Conservation (phyloP, 2,329 filamentous ascomycete genomes). For the Cercospora sp. region DNA sequence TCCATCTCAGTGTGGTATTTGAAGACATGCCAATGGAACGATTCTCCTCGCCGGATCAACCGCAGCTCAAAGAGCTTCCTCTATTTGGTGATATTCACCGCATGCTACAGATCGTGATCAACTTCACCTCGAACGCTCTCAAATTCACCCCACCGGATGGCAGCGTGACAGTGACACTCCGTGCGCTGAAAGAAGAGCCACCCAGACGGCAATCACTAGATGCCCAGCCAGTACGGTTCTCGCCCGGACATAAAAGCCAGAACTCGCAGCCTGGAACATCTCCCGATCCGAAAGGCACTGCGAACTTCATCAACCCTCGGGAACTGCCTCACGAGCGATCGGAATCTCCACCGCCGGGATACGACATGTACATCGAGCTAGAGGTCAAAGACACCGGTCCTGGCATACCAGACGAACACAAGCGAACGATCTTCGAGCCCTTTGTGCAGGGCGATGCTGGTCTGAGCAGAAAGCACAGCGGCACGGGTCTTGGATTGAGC, state of each 20-base stretch:
- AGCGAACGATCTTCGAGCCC: conserved; percentile 84
- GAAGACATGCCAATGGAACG: conserved; percentile 42
- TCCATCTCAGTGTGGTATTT: conserved; percentile 71
- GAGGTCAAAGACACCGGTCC: conserved; percentile 86
- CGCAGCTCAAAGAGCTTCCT: conserved; percentile 76
- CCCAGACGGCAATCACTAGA: conserved; percentile 10
- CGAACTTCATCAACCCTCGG: conserved; percentile 24
- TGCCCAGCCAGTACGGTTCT: not conserved
- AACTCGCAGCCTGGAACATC: not conserved
- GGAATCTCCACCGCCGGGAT: conserved; percentile 55
- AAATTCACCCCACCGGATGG: conserved; percentile 84
- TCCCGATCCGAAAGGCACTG: conserved; percentile 16
- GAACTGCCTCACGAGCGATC: conserved; percentile 18
- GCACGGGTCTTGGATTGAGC: conserved; percentile 82
- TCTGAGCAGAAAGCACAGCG: conserved; percentile 87
- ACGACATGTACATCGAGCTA: conserved; percentile 74
- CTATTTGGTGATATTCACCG: conserved; percentile 88
- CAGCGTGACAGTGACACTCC: conserved; percentile 72
- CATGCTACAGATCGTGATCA: conserved; percentile 87
- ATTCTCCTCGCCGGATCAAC: conserved; percentile 10
- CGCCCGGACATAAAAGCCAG: not conserved
- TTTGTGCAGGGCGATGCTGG: conserved; percentile 90
- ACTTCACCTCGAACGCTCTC: conserved; percentile 84
- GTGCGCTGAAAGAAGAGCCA: conserved; percentile 62
- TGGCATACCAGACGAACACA: conserved; percentile 76